These are phyloP conservation scores for Mortierella sp. DNA, from an alignment of 371 early-diverging fungal species.

Conservation along the genomic window DNA sequence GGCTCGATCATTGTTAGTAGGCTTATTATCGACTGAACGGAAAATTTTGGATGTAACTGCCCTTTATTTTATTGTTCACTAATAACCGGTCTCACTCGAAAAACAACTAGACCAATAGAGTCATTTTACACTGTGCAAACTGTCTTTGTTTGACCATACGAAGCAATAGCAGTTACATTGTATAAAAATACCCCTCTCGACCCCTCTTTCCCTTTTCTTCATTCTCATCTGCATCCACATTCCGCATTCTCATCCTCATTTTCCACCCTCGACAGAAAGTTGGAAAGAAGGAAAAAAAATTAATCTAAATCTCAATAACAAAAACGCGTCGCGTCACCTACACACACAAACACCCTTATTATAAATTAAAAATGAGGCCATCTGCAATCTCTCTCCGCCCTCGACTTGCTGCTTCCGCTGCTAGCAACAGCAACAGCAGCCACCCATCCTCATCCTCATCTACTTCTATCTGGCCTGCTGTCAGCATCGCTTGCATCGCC, in stretches of 20 bases:
- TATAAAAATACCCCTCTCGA: no score
- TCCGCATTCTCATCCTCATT: no score
- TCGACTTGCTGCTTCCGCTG: not conserved
- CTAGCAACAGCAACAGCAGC: not conserved
- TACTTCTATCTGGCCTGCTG: constrained; percentile 4
- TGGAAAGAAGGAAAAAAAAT: no score
- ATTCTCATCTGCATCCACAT: no score
- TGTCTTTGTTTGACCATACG: no score
- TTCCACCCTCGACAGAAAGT: no score
- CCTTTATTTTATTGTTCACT: not conserved
- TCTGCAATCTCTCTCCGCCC: not conserved
- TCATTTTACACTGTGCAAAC: not conserved
- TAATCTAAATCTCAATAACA: no score
- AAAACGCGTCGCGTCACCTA: no score
- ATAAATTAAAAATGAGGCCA: not conserved
- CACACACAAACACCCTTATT: not conserved
- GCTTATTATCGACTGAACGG: not conserved
- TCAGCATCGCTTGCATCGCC: constrained; percentile 10
- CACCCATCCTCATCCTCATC: not conserved
- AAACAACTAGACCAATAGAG: constrained; percentile 8
- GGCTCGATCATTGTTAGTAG: not conserved
- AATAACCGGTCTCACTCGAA: constrained; percentile 24
- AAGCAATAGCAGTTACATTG: no score
- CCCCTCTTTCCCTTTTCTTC: not conserved
- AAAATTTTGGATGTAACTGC: constrained; percentile 12